A percentile compares a stretch with the other conserved stretches of the same genome.
Conservation (phyloP, 345 rosid genomes). For the Eutrema yunnanense region DNA sequence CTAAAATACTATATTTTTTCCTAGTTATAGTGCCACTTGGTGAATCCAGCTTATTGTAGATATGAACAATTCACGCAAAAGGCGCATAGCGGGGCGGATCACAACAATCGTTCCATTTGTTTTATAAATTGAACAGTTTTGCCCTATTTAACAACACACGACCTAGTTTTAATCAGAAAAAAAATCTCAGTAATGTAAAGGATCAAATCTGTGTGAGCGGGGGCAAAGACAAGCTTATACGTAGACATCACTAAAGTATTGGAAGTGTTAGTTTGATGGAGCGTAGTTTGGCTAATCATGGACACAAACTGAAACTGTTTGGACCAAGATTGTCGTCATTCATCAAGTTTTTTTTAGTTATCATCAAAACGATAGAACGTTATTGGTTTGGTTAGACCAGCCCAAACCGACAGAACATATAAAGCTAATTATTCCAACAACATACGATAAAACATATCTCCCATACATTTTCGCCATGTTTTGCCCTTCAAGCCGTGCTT, state of each 20-base stretch:
- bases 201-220: too few species aligned
- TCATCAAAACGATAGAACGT: conserved; percentile 7
- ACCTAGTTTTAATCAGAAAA: too few species aligned
- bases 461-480: neutral
- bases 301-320: neutral
- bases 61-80: too few species aligned
- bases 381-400: neutral
- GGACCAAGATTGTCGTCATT: neutral
- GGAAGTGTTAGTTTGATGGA: neutral
- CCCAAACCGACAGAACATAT: neutral
- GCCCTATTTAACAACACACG: too few species aligned
- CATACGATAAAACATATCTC: conserved; percentile 5
- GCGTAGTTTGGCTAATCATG: neutral
- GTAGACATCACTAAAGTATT: neutral
- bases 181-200: too few species aligned
- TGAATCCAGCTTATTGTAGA: too few species aligned
- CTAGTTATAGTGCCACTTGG: too few species aligned
- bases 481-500: neutral
- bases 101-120: too few species aligned
- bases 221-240: too few species aligned
- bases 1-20: too few species aligned
- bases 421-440: conserved; percentile 4
- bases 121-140: too few species aligned
- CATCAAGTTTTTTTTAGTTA: neutral
- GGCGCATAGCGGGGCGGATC: too few species aligned